Conservation (phyloP, 495 filamentous ascomycete genomes). For the Neurospora hispaniola region DNA sequence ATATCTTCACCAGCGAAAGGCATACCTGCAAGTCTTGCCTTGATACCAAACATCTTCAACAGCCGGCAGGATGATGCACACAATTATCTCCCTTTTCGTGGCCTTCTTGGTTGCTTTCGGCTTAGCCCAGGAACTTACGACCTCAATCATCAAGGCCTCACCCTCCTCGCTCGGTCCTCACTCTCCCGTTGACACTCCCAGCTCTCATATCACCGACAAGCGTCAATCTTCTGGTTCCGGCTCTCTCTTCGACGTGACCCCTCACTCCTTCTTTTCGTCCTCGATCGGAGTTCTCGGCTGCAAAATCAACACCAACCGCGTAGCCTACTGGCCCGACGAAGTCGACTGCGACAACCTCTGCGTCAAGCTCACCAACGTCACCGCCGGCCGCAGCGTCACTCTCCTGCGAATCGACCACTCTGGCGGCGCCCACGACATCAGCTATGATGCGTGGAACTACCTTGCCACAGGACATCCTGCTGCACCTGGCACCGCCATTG, state of each 20-base stretch:
- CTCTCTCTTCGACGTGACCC: conserved; percentile 15
- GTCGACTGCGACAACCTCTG: conserved; percentile 29
- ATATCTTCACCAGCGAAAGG: background rate
- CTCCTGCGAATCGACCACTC: conserved; percentile 27
- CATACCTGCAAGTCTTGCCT: background rate
- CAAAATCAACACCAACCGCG: conserved; percentile 27
- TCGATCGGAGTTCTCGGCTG: conserved; percentile 29
- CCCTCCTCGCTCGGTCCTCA: background rate
- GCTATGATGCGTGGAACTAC: conserved; percentile 31
- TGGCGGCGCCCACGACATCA: conserved; percentile 26
- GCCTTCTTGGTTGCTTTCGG: background rate
- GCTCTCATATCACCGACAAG: background rate
- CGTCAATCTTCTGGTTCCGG: background rate
- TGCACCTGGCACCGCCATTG: conserved; percentile 9
- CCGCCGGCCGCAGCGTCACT: conserved; percentile 15
- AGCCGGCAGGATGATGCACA: background rate
- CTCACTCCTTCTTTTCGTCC: conserved; percentile 27
- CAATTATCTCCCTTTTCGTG: background rate
- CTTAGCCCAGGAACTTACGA: background rate
- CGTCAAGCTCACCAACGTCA: conserved; percentile 18
- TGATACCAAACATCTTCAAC: background rate
- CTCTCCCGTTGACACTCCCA: background rate
- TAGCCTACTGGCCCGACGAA: conserved; percentile 25
- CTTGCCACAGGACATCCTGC: conserved; percentile 24
- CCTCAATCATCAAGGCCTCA: background rate